Conservation (phyloP, 306 rosid species). For the Carpinus fangiana region DNA sequence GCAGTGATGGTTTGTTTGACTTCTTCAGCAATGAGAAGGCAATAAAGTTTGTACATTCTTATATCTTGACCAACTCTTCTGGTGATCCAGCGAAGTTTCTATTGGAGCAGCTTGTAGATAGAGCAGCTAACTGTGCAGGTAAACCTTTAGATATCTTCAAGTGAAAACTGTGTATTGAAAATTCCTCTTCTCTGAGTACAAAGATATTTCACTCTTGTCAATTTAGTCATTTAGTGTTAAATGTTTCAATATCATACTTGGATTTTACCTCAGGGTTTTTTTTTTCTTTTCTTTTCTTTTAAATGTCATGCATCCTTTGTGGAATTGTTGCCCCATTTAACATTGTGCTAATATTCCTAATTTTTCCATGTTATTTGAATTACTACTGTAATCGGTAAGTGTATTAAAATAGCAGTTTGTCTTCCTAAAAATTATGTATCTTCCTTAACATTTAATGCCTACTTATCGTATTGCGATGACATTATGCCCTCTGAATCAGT, state of each 20-base stretch:
- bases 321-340: background rate
- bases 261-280: background rate
- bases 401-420: background rate
- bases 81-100: slow-evolving; percentile 96
- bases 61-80: slow-evolving; percentile 63
- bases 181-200: background rate
- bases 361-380: background rate
- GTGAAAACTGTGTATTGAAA: slow-evolving; percentile 5
- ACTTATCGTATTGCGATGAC: background rate
- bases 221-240: background rate
- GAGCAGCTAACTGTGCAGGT: slow-evolving; percentile 89
- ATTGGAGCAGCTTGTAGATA: slow-evolving; percentile 72
- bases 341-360: background rate
- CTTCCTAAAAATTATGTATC: background rate
- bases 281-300: background rate
- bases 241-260: background rate
- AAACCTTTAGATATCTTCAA: slow-evolving; percentile 20
- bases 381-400: background rate
- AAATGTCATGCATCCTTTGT: background rate
- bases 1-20: slow-evolving; percentile 96
- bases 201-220: background rate
- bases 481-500: background rate
- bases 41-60: slow-evolving; percentile 69
- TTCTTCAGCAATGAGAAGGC: slow-evolving; percentile 91
- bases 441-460: background rate